Base-by-base conservation (phyloP, 2,329 filamentous ascomycete species). In the Colletotrichum sp. region DNA sequence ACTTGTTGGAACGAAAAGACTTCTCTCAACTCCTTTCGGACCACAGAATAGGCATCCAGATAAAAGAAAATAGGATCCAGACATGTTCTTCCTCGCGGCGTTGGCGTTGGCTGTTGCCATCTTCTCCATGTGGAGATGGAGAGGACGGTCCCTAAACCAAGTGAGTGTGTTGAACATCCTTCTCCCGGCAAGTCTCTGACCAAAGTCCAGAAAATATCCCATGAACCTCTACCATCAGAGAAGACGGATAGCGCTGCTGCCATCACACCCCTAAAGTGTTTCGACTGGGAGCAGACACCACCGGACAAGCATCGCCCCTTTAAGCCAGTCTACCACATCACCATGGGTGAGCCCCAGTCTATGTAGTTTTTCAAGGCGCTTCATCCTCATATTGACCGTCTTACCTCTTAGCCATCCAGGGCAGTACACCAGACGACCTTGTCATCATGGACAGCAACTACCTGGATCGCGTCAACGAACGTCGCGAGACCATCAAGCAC, bases 361-460 rank as follows among this genome's bases (percentile, higher is more conserved):
- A 1, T 24, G 13, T 1, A 8, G 60, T 1, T n/a, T 64, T 24
- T 59, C 3, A 15, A 57, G 21, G 9, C 30, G 12, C 7, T 1
- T n/a, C 5, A 8, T 26, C 4, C n/a, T 13, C 63, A 63, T 72
- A 60, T 76, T 66, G 39, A 70, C 21, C 36, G 6, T 21, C 2
- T 8, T 5, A 62, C 18, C 30, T 36, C 12, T 7, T 75, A 90
- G 89, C 84, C 4, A 80, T 90, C 4, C 85, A 85, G 28, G 82
- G 83, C 15, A 83, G 86, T 30, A 79, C 83, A 0, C 87, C 88
- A 0, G 89, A 89, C 0, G 86, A 91, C 15, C 85, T 92, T 16
- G 89, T 92, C 77, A 83, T 87, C 15, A 85, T 92, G 21, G 90
- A 92, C 78, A 82, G 80, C 49, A 86, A 89, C 74, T 92, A 92